Base-by-base conservation (phyloP, 768 basidiomycete species). In the Suillus lakei region DNA sequence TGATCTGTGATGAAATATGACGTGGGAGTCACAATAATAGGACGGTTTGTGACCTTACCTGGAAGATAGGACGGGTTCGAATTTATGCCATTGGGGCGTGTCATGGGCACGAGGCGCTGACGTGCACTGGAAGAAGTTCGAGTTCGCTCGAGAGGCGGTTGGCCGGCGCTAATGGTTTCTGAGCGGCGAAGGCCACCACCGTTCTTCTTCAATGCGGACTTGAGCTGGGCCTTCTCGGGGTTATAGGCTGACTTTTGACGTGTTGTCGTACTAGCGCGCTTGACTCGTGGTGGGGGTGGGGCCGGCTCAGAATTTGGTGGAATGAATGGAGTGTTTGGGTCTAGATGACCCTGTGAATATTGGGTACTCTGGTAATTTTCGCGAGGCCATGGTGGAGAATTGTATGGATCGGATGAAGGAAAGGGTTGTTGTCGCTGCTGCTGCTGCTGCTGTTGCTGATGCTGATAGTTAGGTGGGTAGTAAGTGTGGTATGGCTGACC, bases 171-270 rank as follows among this genome's bases (percentile, higher is more conserved):
- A 41, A 75, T 68, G 34, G 76, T 70, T 18, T 69, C 68, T 32
- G 72, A 62, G 23, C 68, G 76, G 65, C 64, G 75, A 61, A 66
- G 66, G 69, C 26, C 38, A 26, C 73, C 73, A 23, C 73, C 73
- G 23, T 79, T 70, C 72, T 84, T 87, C 74, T 86, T 90, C 73
- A 90, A 74, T 0, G 87, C 88, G 39, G 90, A 84, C 76, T 83
- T 90, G 46, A 87, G 78, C 15, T 76, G 83, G 2, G 77, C 79
- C 56, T 72, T 75, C 43, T 77, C 76, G 1, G 71, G 69, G 5
- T 59, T 59, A 8, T 59, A 12, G 26, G 69, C 2, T 9, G 71
- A 66, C 41, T 63, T 67, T 23, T 77, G 64, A 13, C 68, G 75
- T 41, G 72, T 66, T 6, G 76, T n/a, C n/a, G n/a, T 71, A 23